Conservation (phyloP, 352 stramenopile genomes). For the Elongisporangium senticosum region DNA sequence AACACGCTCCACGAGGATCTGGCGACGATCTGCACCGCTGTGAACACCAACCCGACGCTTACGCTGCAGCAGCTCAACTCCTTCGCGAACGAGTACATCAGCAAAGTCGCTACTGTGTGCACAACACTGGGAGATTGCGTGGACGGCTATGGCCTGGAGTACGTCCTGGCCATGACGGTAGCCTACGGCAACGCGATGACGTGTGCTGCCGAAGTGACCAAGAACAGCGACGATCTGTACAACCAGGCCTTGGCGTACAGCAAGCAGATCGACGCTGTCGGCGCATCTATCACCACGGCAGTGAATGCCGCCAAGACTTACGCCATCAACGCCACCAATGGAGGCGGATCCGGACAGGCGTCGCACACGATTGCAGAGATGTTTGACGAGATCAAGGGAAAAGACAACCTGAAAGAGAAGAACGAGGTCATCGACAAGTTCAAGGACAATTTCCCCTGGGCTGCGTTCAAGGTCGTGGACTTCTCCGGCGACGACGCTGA, state of each 20-base stretch:
- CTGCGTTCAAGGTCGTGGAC: background rate
- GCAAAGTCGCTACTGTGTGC: background rate
- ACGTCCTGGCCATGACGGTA: background rate
- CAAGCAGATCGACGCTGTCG: background rate
- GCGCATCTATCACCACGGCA: background rate
- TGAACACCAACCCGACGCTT: background rate
- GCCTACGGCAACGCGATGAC: background rate
- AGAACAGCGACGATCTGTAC: background rate
- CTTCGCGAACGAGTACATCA: background rate
- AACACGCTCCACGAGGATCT: background rate
- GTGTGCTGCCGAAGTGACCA: background rate
- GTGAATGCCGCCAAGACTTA: background rate
- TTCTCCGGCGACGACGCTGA: background rate
- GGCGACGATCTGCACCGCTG: background rate
- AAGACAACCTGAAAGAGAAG: background rate
- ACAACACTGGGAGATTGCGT: background rate
- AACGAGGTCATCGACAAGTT: background rate
- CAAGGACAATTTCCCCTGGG: background rate
- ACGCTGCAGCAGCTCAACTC: background rate
- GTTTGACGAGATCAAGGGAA: background rate
- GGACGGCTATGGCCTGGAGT: background rate
- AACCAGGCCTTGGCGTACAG: background rate
- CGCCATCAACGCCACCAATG: background rate
- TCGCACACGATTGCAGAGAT: background rate
- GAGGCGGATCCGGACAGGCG: background rate